Percentiles rank a stretch among this genome's conserved stretches.
Conservation (phyloP, 1,139 yeast species). For the Lodderomyces parapsilosis region DNA sequence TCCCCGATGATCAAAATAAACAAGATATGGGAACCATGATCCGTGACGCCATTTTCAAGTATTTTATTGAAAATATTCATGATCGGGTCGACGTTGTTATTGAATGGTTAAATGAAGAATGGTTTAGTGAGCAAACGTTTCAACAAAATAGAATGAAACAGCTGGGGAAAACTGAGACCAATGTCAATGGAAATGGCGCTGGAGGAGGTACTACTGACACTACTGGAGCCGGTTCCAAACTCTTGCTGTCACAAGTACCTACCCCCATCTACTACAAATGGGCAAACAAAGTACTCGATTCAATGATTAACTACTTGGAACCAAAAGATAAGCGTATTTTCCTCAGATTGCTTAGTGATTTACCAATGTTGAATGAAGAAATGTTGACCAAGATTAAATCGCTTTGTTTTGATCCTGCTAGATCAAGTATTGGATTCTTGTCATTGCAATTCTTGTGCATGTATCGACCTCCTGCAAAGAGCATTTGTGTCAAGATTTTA, state of each 20-base stretch:
- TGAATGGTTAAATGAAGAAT: slow-evolving; percentile 95
- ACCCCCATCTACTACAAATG: slow-evolving; percentile 62
- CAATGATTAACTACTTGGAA: slow-evolving; percentile 81
- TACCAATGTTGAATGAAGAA: slow-evolving; percentile 68
- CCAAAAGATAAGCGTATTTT: slow-evolving; percentile 75
- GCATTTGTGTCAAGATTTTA: slow-evolving; percentile 63
- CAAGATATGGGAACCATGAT: slow-evolving; percentile 57
- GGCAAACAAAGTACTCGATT: slow-evolving; percentile 72
- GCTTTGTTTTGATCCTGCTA: slow-evolving; percentile 81
- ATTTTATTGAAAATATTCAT: slow-evolving; percentile 73
- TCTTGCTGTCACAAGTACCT: neutral
- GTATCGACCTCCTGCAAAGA: slow-evolving; percentile 85
- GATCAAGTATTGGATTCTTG: slow-evolving; percentile 77
- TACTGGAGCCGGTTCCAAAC: too few relatives aligned
- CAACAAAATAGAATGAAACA: slow-evolving; percentile 21
- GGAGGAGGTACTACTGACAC: too few relatives aligned
- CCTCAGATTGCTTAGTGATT: slow-evolving; percentile 77
- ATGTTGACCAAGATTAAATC: slow-evolving; percentile 67
- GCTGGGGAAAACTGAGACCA: slow-evolving; percentile 10
- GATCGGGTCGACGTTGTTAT: slow-evolving; percentile 73
- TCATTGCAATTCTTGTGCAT: slow-evolving; percentile 78
- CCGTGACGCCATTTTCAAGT: slow-evolving; percentile 68
- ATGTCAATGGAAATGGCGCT: slow-evolving; percentile 4
- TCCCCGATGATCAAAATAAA: slow-evolving; percentile 20
- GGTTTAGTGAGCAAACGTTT: slow-evolving; percentile 69